A percentile compares a stretch with the other conserved stretches of the same genome.
These are phyloP conservation scores for Boletus pseudo-olivaceus DNA, from an alignment of 768 basidiomycete species.

Conservation along the genomic window DNA sequence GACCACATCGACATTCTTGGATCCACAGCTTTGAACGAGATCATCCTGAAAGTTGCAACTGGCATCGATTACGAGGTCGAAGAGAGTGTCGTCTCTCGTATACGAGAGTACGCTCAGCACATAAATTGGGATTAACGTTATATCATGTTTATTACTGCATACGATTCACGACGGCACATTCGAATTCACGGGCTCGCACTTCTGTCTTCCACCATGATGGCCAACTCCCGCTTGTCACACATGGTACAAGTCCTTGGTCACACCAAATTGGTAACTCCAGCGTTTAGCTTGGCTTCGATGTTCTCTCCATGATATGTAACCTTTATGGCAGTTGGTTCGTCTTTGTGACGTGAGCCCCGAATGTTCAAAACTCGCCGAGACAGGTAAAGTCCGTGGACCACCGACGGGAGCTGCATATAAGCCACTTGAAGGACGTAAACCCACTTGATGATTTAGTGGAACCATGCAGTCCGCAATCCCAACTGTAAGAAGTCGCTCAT, in stretches of 20 bases:
- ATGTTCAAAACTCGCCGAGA: background rate
- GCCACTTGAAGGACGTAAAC: background rate
- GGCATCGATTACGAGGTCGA: conserved; percentile 72
- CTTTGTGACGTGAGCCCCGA: background rate
- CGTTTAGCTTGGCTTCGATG: background rate
- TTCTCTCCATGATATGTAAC: conserved; percentile 1
- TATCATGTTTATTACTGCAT: conserved; percentile 3
- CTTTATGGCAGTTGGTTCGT: background rate
- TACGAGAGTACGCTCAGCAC: conserved; percentile 67
- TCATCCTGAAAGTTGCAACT: conserved; percentile 87
- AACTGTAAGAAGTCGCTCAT: conserved; percentile 14
- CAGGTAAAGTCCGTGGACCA: background rate
- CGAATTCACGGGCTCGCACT: conserved; percentile 1
- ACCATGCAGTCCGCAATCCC: conserved; percentile 19
- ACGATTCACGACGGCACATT: background rate
- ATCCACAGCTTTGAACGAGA: conserved; percentile 78
- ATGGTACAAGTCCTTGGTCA: background rate
- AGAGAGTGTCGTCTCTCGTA: conserved; percentile 71
- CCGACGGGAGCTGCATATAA: conserved; percentile 1
- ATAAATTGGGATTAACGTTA: conserved; percentile 71
- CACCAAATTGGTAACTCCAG: background rate
- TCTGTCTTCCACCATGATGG: background rate
- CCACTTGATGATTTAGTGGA: background rate
- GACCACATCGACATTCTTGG: conserved; percentile 88
- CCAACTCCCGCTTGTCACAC: background rate